phyloP scores from a whole-genome alignment of 1,139 yeast genomes.

The Pichia sp. region DNA sequence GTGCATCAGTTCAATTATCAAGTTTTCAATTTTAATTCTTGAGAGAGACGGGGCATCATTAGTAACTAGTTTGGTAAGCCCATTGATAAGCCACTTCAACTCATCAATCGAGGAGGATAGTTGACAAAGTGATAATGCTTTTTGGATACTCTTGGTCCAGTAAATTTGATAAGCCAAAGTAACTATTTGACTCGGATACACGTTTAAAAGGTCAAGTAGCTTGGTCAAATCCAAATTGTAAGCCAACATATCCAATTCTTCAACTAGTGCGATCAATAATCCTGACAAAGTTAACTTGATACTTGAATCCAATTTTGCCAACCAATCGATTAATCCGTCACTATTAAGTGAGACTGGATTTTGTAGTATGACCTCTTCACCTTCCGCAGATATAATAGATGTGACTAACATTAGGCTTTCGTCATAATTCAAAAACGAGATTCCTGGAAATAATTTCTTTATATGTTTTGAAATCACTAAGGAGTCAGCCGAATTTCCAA shows the following conservation, averaged over 20 bases:
- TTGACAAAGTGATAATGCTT: conserved; percentile 19
- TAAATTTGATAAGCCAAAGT: conserved; percentile 54
- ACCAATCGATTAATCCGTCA: conserved; percentile 50
- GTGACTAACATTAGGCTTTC: conserved; percentile 30
- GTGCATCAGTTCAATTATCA: conserved; percentile 66
- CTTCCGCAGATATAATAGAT: conserved; percentile 58
- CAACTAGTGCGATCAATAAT: neutral
- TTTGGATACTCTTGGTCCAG: conserved; percentile 51
- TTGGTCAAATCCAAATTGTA: conserved; percentile 12
- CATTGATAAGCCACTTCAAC: conserved; percentile 7
- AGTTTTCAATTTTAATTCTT: conserved; percentile 51
- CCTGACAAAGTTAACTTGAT: conserved; percentile 46
- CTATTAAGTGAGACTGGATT: conserved; percentile 44
- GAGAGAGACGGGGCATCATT: conserved; percentile 32
- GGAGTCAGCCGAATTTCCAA: conserved; percentile 61
- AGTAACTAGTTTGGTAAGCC: neutral
- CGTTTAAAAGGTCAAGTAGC: conserved; percentile 34
- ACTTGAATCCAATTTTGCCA: conserved; percentile 53
- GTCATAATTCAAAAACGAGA: conserved; percentile 44
- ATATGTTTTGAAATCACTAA: conserved; percentile 55
- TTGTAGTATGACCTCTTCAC: conserved; percentile 49
- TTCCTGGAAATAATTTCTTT: conserved; percentile 69
- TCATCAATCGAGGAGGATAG: neutral
- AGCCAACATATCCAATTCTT: neutral
- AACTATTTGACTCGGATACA: conserved; percentile 55